Evolutionary conservation across 208 protist species (phyloP), one percentile per base, ranked within the genome.

Genomic region (Polymyxa betae): DNA sequence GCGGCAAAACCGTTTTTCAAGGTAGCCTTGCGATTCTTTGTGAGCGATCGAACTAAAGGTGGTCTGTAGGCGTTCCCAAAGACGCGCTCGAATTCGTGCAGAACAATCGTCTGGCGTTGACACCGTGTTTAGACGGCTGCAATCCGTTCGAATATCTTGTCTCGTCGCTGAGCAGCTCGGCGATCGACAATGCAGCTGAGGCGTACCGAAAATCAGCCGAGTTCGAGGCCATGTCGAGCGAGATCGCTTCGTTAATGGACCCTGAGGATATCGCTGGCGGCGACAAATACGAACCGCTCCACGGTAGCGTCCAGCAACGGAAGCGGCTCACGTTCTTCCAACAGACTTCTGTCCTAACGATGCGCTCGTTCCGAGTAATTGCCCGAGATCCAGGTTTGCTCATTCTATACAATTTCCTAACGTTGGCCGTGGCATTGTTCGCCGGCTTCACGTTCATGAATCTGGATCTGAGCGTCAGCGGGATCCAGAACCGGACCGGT

Each of bases 71-170:
- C n/a, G 16, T n/a, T 20, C 72, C 72, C n/a, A 5, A 43, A 12
- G 5, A 5, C 16, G 72, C 72, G 5, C n/a, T 82, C 16, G n/a
- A 82, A 20, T 82, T 82, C 72, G 35, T 82, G 5, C 72, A 43
- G 35, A 5, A 45, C 5, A 35, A 40, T 43, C n/a, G n/a, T 20
- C 5, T 20, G 16, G 10, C n/a, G 40, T 5, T 5, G n/a, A 40
- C 10, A 5, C 72, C 72, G n/a, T 5, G 5, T 43, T n/a, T 35
- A n/a, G 10, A 5, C 5, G n/a, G 72, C 16, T 5, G 16, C 5
- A 82, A 82, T 43, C 72, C 72, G n/a, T 82, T 82, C 72, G 72
- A 82, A n/a, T 82, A 82, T 43, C 72, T 82, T 5, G 35, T 82
- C 72, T 38, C 16, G 16, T 38, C 10, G 5, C 72, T 82, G 5